These are phyloP conservation scores for Golubevia sp. DNA, from an alignment of 1,284 basidiomycete genomes.

Conservation along the genomic window DNA sequence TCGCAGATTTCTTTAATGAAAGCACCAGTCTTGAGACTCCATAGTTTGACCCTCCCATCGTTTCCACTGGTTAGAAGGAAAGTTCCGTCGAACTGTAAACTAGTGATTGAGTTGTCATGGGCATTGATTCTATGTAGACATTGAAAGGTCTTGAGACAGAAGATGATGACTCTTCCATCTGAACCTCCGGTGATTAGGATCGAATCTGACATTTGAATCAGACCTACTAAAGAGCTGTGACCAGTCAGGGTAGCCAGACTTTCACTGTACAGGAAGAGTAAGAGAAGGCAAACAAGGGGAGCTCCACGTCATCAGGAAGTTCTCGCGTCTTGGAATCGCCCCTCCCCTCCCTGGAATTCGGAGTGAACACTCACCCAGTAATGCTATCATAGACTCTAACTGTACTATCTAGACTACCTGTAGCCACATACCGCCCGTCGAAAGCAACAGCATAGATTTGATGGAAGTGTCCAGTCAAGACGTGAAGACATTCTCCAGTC, in stretches of 20 bases:
- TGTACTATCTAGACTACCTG: conserved; percentile 55
- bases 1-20: conserved; percentile 52
- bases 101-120: conserved; percentile 59
- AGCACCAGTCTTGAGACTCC: conserved; percentile 49
- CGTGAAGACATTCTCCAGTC: conserved; percentile 51
- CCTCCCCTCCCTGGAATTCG: too few relatives aligned
- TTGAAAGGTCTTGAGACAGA: conserved; percentile 45
- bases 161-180: conserved; percentile 56
- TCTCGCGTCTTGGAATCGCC: too few relatives aligned
- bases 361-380: conserved; percentile 33
- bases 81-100: conserved; percentile 52
- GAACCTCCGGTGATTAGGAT: conserved; percentile 52
- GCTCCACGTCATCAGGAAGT: too few relatives aligned
- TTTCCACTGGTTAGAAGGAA: conserved; percentile 57
- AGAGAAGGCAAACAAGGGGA: conserved; percentile 4
- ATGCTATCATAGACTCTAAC: conserved; percentile 54
- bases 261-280: conserved; percentile 11
- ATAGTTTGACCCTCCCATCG: conserved; percentile 55
- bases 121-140: conserved; percentile 50
- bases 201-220: conserved; percentile 50
- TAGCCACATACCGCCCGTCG: conserved; percentile 47
- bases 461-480: conserved; percentile 52
- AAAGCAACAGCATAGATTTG: conserved; percentile 59
- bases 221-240: conserved; percentile 54
- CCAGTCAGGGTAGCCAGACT: conserved; percentile 52